Base-by-base conservation (phyloP, 2,329 filamentous ascomycete species). In the Esteya vermicola region DNA sequence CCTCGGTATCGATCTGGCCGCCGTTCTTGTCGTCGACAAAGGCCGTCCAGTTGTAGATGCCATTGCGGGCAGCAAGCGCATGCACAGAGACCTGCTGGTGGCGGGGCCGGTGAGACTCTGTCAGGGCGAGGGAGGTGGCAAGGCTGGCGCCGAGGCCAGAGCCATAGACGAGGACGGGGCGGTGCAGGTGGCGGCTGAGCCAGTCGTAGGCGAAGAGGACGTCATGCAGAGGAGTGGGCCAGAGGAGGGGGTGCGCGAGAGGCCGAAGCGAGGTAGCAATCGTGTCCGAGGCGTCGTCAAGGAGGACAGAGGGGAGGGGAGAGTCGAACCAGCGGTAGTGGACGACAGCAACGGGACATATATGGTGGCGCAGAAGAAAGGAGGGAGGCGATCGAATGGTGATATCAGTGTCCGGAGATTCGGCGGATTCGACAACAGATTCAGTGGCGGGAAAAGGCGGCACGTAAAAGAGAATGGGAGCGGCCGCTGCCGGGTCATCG, bases 41-140 rank as follows among this genome's bases (percentile, higher is more conserved):
- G 52, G 62, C 69, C 42, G 72, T 74, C 75, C 75, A 79, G 57
- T 79, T 69, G 56, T 75, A 79, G 43, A 79, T 63, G 32, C 72
- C 75, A 47, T 79, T 74, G 54, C 68, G 68, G 8, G 66, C 64
- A 14, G 73, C 56, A 25, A 76, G 9, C 68, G 62, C 33, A 78
- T 59, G 30, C 59, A 26, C 8, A 13, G 8, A 7, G 25, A 26
- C 25, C 25, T 8, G 25, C 8, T 26, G 25, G 25, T 13, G 7
- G 25, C 56, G 49, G 40, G 67, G 57, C 2, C 57, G 48, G 33
- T 63, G 59, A 2, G 64, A 57, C 51, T 78, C 72, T 2, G 72
- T 78, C 33, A 80, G 54, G 9, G 73, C 67, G 4, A 79, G 58
- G 2, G 70, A 67, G 13, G 66, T 58, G 22, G 72, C 75, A 8